These are phyloP conservation scores for Ascochyta pisi DNA, from an alignment of 2,329 filamentous ascomycete genomes.

Conservation along the genomic window DNA sequence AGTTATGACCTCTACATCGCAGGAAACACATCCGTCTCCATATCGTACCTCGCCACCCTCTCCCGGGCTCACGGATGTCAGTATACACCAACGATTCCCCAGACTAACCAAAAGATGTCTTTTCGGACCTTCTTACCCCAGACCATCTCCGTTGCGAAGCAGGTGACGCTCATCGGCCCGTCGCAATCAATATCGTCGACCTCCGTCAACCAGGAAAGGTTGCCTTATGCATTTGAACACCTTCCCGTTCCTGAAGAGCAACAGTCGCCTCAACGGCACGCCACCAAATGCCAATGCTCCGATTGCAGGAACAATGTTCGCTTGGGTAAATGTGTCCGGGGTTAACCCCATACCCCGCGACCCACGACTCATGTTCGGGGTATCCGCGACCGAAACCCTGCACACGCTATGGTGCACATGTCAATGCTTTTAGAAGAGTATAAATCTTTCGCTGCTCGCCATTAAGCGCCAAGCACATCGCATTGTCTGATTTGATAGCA, in stretches of 20 bases:
- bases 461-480: conserved; percentile 5
- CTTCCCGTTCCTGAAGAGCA: conserved; percentile 23
- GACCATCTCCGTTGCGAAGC: background rate
- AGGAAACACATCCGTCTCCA: background rate
- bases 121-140: conserved; percentile 15
- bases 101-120: background rate
- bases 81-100: background rate
- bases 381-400: conserved; percentile 24
- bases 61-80: conserved; percentile 1
- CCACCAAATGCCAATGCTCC: conserved; percentile 13
- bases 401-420: background rate
- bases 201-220: conserved; percentile 7
- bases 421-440: background rate
- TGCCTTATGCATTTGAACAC: conserved; percentile 4
- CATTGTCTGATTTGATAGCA: background rate
- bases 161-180: background rate
- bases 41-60: background rate
- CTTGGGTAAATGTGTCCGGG: conserved; percentile 18
- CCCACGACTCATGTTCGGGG: conserved; percentile 24
- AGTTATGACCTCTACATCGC: too few species aligned
- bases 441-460: conserved; percentile 11
- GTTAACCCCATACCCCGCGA: conserved; percentile 16
- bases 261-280: conserved; percentile 11
- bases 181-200: background rate
- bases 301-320: conserved; percentile 36